Conservation (phyloP, 1,139 yeast species). For the Diutina rugosa region DNA sequence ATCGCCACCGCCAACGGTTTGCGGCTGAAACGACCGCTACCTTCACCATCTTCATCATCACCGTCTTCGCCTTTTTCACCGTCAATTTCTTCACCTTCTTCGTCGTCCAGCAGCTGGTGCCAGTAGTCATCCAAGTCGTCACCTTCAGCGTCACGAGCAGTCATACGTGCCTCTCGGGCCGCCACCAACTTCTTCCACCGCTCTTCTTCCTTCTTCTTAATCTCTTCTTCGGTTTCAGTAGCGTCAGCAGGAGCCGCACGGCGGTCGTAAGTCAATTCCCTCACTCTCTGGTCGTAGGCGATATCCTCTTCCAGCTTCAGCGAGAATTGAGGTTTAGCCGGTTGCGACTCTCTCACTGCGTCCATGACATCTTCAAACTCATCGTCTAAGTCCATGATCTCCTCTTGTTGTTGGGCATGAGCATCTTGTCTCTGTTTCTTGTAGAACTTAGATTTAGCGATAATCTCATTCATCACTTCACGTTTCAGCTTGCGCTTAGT, state of each 20-base stretch:
- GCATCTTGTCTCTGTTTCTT: constrained; percentile 79
- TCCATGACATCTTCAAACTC: constrained; percentile 68
- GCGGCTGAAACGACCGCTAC: constrained; percentile 6
- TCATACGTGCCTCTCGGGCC: constrained; percentile 77
- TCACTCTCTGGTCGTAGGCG: constrained; percentile 64
- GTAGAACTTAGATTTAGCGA: constrained; percentile 85
- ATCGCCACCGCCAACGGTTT: constrained; percentile 15
- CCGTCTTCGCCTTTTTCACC: constrained; percentile 3
- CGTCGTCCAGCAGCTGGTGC: constrained; percentile 23
- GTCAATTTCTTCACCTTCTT: constrained; percentile 11
- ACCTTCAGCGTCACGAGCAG: constrained; percentile 49
- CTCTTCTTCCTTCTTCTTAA: constrained; percentile 55
- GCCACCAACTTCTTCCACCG: constrained; percentile 58
- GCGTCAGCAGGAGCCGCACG: constrained; percentile 95
- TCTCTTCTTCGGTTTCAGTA: constrained; percentile 85
- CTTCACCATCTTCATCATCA: background rate
- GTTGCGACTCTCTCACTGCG: constrained; percentile 21
- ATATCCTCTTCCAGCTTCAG: constrained; percentile 21
- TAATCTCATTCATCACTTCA: constrained; percentile 94
- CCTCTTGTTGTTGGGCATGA: constrained; percentile 56
- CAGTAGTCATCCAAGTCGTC: constrained; percentile 63
- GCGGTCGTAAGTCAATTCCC: constrained; percentile 70
- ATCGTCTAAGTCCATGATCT: constrained; percentile 66
- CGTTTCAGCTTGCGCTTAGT: constrained; percentile 72
- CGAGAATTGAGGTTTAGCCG: constrained; percentile 5